These are phyloP conservation scores for Syzygium jambos DNA, from an alignment of 345 rosid genomes.

Conservation along the genomic window DNA sequence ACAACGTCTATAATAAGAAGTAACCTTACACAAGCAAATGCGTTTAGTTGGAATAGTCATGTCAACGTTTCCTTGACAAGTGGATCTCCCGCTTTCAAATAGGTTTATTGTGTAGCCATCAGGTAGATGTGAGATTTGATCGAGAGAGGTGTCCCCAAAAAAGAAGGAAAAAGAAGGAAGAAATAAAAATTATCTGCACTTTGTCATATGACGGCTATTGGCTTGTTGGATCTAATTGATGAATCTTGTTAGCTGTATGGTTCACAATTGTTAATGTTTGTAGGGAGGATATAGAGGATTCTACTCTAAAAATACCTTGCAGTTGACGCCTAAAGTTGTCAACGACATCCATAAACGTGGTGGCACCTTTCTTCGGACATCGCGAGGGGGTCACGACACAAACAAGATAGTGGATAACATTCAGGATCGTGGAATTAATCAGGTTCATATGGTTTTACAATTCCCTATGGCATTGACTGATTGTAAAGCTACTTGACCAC, in stretches of 20 bases:
- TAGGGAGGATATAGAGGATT: slow-evolving; percentile 90
- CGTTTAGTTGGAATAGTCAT: background rate
- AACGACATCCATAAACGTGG: slow-evolving; percentile 91
- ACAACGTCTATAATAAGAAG: background rate
- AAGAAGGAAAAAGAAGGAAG: background rate
- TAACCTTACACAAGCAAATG: background rate
- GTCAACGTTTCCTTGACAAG: background rate
- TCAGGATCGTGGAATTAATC: slow-evolving; percentile 88
- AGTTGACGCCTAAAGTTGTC: slow-evolving; percentile 73
- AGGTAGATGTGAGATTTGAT: background rate
- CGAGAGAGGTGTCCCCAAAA: background rate
- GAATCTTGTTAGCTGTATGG: background rate
- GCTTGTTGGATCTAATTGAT: background rate
- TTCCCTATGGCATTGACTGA: background rate
- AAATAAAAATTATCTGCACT: background rate
- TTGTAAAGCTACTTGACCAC: background rate
- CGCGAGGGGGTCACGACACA: slow-evolving; percentile 93
- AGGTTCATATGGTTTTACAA: slow-evolving; percentile 29
- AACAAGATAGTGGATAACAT: slow-evolving; percentile 86
- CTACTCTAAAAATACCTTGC: slow-evolving; percentile 61
- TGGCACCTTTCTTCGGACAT: slow-evolving; percentile 76
- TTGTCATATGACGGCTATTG: background rate
- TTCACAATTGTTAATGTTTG: slow-evolving; percentile 3
- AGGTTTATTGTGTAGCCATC: background rate
- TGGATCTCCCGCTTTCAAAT: background rate